phyloP scores from a whole-genome alignment of 345 rosid genomes.

The Arabidopsis thaliana region TAIR10.1 NC_003076.8:21219501-21220000 shows the following conservation, averaged over 20 bases:
- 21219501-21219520: not conserved
- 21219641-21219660: constrained; percentile 22
- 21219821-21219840: constrained; percentile 1
- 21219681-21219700: constrained; percentile 32
- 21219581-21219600: constrained; percentile 15
- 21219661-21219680: constrained; percentile 19
- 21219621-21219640: constrained; percentile 11
- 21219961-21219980: constrained; percentile 15
- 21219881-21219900: constrained; percentile 14
- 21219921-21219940: constrained; percentile 38
- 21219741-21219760: constrained; percentile 41
- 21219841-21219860: constrained; percentile 19
- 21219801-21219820: constrained; percentile 1
- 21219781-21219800: constrained; percentile 20
- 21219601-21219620: constrained; percentile 19
- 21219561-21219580: constrained; percentile 6
- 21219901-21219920: constrained; percentile 18
- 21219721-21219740: constrained; percentile 31
- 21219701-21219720: constrained; percentile 32
- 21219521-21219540: not conserved
- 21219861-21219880: constrained; percentile 24
- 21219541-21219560: not conserved
- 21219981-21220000: constrained; percentile 3
- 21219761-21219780: constrained; percentile 34
- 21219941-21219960: constrained; percentile 26